These are phyloP conservation scores for Spergularia azorica DNA, from an alignment of 179 eudicot genomes.

Conservation along the genomic window DNA sequence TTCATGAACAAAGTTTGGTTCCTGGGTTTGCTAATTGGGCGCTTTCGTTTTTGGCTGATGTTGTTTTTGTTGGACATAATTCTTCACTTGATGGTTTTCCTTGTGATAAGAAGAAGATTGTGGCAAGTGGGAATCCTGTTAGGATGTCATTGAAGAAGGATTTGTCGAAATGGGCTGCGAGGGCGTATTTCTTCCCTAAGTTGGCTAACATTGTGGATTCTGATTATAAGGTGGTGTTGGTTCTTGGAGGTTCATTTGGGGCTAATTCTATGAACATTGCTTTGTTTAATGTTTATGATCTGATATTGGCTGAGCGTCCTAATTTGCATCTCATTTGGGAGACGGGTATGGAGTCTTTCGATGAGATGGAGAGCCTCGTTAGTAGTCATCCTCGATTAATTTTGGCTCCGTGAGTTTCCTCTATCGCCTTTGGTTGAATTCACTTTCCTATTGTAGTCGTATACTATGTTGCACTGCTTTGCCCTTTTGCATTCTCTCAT, in stretches of 20 bases:
- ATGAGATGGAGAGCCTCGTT: constrained; percentile 72
- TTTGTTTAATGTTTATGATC: constrained; percentile 46
- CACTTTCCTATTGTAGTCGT: background rate
- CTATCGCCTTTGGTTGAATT: background rate
- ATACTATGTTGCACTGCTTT: background rate
- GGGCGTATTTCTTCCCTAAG: constrained; percentile 47
- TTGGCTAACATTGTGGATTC: constrained; percentile 27
- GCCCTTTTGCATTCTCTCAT: background rate
- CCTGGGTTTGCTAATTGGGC: constrained; percentile 53
- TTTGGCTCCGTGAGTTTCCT: constrained; percentile 56
- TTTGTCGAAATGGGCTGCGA: constrained; percentile 41
- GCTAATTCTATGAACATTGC: constrained; percentile 59
- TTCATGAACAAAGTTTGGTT: constrained; percentile 61
- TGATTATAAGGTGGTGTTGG: constrained; percentile 45
- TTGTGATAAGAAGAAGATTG: constrained; percentile 46
- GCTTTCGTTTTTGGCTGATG: constrained; percentile 48
- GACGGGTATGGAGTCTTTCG: constrained; percentile 57
- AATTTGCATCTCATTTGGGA: constrained; percentile 62
- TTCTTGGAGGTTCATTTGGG: constrained; percentile 68
- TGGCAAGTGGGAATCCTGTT: constrained; percentile 65
- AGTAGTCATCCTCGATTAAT: constrained; percentile 53
- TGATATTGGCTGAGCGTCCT: constrained; percentile 41
- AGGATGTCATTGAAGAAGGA: constrained; percentile 48
- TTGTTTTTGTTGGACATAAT: constrained; percentile 56
- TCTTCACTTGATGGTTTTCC: constrained; percentile 48